Conservation (phyloP, 2,329 filamentous ascomycete genomes). For the Diatrype stigma region DNA sequence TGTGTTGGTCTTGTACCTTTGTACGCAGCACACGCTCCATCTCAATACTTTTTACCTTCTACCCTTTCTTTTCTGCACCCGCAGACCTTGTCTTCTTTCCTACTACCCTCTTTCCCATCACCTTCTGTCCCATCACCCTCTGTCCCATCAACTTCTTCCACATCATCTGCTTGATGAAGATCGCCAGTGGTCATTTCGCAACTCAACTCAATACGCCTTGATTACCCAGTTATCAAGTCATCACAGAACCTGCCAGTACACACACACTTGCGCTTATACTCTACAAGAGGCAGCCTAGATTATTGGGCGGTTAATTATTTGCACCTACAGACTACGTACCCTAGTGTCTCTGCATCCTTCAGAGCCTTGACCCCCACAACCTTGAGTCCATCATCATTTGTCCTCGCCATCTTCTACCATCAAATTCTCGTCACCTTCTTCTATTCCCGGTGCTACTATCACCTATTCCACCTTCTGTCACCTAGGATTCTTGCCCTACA, state of each 20-base stretch:
- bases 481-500: background rate
- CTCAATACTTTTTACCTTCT: background rate
- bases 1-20: background rate
- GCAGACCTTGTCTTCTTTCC: conserved; percentile 1
- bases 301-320: background rate
- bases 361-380: no score
- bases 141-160: no score
- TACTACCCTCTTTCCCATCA: conserved; percentile 1
- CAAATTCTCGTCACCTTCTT: no score
- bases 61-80: background rate
- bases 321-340: background rate
- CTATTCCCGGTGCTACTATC: background rate
- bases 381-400: no score
- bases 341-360: background rate
- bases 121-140: conserved; percentile 1
- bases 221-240: no score
- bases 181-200: background rate
- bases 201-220: no score
- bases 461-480: background rate
- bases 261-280: background rate
- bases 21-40: background rate
- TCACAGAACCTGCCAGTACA: background rate
- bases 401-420: no score
- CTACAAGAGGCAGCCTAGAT: background rate
- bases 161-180: conserved; percentile 1